These are phyloP conservation scores for Ilex asprella DNA, from an alignment of 257 asterid species.

Conservation along the genomic window DNA sequence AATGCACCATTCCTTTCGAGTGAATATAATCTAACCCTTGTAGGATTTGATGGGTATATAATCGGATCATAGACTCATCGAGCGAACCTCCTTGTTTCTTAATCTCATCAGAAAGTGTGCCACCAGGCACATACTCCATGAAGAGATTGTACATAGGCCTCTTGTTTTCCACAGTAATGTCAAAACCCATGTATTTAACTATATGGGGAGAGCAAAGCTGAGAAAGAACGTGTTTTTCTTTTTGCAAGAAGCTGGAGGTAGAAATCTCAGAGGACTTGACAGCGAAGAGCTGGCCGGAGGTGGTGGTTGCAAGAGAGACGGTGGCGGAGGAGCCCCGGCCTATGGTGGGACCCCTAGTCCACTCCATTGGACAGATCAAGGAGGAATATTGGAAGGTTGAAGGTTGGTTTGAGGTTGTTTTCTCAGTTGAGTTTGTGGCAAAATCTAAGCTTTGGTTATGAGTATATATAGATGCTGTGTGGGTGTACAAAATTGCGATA, in stretches of 20 bases:
- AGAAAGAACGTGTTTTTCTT: conserved; percentile 45
- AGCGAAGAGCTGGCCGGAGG: conserved; percentile 52
- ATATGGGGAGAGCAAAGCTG: conserved; percentile 54
- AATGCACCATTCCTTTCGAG: conserved; percentile 49
- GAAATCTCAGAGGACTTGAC: conserved; percentile 52
- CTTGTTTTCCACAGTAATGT: conserved; percentile 21
- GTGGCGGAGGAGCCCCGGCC: conserved; percentile 1
- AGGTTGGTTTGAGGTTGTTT: too few species aligned
- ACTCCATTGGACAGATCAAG: not conserved
- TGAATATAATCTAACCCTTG: conserved; percentile 59
- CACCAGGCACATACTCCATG: conserved; percentile 66
- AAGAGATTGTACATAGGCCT: conserved; percentile 40
- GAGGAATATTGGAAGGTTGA: too few species aligned
- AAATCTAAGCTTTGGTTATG: too few species aligned
- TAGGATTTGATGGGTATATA: conserved; percentile 33
- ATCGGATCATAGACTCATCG: conserved; percentile 30
- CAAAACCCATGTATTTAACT: conserved; percentile 52
- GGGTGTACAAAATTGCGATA: too few species aligned
- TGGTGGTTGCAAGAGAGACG: conserved; percentile 36
- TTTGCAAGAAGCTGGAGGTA: conserved; percentile 35
- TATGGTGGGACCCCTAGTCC: not conserved
- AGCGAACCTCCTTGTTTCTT: conserved; percentile 40
- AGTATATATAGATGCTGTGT: too few species aligned
- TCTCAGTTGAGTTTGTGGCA: too few species aligned
- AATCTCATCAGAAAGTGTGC: conserved; percentile 60